Conservation (phyloP, 768 basidiomycete species). For the Hydnomerulius pinastri region DNA sequence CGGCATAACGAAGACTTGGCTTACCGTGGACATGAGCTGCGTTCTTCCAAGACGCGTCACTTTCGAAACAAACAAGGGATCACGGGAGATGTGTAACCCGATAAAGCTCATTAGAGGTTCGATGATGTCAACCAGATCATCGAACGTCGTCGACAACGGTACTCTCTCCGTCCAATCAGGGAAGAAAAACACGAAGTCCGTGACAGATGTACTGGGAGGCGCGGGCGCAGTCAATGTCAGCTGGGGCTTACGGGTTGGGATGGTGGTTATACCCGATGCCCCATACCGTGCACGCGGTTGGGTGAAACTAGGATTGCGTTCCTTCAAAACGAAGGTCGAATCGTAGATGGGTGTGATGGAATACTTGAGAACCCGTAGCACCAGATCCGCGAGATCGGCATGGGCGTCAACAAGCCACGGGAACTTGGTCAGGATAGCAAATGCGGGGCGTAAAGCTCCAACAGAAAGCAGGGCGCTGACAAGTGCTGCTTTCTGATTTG, state of each 20-base stretch:
- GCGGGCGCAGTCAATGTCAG: conserved; percentile 80
- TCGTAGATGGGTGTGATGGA: conserved; percentile 73
- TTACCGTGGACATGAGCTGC: conserved; percentile 59
- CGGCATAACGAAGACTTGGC: conserved; percentile 4
- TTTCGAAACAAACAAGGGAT: conserved; percentile 76
- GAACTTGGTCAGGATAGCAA: conserved; percentile 78
- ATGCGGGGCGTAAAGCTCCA: conserved; percentile 77
- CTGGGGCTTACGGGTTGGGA: conserved; percentile 58
- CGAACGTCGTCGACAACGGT: conserved; percentile 60
- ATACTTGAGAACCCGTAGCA: conserved; percentile 72
- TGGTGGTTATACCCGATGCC: conserved; percentile 50
- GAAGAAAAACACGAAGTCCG: conserved; percentile 91
- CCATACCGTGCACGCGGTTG: conserved; percentile 68
- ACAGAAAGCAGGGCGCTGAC: conserved; percentile 80
- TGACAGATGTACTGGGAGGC: conserved; percentile 72
- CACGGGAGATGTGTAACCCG: conserved; percentile 78
- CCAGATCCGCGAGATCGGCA: conserved; percentile 82
- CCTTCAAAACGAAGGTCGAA: conserved; percentile 49
- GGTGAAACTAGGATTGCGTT: conserved; percentile 61
- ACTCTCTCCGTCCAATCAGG: conserved; percentile 77
- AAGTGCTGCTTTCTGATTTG: conserved; percentile 82
- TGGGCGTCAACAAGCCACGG: conserved; percentile 84
- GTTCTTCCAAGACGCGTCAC: conserved; percentile 75
- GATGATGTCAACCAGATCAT: conserved; percentile 74
- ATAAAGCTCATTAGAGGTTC: conserved; percentile 81